phyloP scores from a whole-genome alignment of 495 filamentous ascomycete species.

The Penicillium goetzii region DNA sequence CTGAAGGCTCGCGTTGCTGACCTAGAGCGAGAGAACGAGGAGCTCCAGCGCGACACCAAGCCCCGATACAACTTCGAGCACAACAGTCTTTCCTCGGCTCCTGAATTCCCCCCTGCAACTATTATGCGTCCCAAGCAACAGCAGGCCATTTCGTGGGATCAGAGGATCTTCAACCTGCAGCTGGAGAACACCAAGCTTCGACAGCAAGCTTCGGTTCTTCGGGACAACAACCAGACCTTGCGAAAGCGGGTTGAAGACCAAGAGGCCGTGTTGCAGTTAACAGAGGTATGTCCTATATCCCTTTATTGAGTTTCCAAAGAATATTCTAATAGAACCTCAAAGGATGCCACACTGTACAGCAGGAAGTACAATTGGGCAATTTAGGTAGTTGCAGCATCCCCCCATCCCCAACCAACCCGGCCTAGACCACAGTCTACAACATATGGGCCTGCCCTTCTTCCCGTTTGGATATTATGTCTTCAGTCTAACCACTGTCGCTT shows the following conservation, averaged over 20 bases:
- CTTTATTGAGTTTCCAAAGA: neutral
- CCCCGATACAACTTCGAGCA: neutral
- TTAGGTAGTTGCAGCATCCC: neutral
- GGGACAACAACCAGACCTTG: neutral
- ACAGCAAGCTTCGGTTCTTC: neutral
- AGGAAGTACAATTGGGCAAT: neutral
- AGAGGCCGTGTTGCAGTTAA: neutral
- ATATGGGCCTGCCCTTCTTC: too few species aligned
- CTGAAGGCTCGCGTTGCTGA: conserved; percentile 3
- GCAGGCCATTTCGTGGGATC: neutral
- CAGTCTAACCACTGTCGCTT: too few species aligned
- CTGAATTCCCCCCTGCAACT: neutral
- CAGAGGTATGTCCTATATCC: neutral
- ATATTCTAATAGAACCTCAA: neutral
- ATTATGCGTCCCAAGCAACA: neutral
- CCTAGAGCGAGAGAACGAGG: conserved; percentile 12
- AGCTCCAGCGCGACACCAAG: neutral
- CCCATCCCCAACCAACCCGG: too few species aligned
- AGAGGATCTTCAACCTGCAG: neutral
- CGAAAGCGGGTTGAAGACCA: neutral
- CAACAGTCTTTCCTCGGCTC: too few species aligned
- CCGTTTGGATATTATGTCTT: too few species aligned
- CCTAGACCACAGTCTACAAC: too few species aligned
- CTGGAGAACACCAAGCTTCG: neutral
- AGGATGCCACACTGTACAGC: neutral